Percentiles rank a stretch among this genome's conserved stretches.
These are phyloP conservation scores for Filobasidium wieringae DNA, from an alignment of 768 basidiomycete genomes.

Conservation along the genomic window DNA sequence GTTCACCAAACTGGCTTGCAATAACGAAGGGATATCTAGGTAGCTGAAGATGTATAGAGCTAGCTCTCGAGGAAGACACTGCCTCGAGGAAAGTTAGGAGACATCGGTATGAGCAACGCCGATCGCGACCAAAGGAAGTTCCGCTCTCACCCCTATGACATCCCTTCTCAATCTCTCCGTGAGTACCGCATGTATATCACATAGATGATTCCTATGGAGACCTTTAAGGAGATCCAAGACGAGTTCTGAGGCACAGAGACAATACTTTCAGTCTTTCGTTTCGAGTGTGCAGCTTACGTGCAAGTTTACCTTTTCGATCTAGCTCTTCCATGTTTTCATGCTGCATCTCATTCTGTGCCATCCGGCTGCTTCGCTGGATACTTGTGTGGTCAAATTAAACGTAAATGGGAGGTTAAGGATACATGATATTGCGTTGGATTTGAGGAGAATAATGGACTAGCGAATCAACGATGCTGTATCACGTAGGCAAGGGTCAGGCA, in stretches of 20 bases:
- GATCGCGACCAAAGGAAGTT: not conserved
- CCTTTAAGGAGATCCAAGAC: constrained; percentile 10
- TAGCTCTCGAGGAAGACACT: constrained; percentile 9
- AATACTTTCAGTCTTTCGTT: not conserved
- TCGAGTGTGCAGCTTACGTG: not conserved
- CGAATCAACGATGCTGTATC: too few species aligned
- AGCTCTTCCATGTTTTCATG: constrained; percentile 1
- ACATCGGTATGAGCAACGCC: not conserved
- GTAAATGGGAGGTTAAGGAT: too few species aligned
- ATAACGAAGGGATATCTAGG: constrained; percentile 5
- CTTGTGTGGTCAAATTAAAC: too few species aligned
- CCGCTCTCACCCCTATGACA: constrained; percentile 9
- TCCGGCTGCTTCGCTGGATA: too few species aligned
- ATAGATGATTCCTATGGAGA: constrained; percentile 7
- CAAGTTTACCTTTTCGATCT: not conserved
- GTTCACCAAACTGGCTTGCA: constrained; percentile 5
- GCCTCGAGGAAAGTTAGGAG: too few species aligned
- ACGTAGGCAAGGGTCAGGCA: too few species aligned
- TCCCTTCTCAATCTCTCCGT: constrained; percentile 6
- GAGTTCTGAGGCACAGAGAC: not conserved
- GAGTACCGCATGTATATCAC: constrained; percentile 7
- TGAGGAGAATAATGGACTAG: too few species aligned
- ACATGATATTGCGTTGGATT: too few species aligned
- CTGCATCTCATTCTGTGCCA: too few species aligned
- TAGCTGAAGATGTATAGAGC: constrained; percentile 9